Evolutionary conservation across 2,329 filamentous ascomycete species (phyloP).

Genomic region (Dothiorella sarmentorum): DNA sequence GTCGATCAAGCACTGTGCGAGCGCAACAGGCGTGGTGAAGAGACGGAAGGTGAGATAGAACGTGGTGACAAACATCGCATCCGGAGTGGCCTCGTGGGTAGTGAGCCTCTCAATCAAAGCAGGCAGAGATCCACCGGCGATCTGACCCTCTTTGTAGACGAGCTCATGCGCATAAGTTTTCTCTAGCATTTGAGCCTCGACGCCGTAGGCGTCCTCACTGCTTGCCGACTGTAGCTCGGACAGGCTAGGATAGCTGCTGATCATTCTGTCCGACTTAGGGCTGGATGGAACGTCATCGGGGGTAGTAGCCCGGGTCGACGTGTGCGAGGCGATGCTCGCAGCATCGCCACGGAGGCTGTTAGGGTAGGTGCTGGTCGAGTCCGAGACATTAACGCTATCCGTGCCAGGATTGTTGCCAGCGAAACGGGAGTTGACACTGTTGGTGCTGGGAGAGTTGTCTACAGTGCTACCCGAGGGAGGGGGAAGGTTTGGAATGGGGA

Average conservation of each 20-base stretch:
- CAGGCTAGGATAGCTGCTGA: conserved; percentile 62
- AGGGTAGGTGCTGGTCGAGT: conserved; percentile 73
- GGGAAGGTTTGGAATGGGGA: conserved; percentile 29
- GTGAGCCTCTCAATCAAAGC: conserved; percentile 94
- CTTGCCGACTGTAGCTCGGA: conserved; percentile 60
- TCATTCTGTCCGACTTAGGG: conserved; percentile 56
- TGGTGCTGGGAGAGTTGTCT: conserved; percentile 12
- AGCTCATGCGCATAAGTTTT: conserved; percentile 90
- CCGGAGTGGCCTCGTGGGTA: conserved; percentile 86
- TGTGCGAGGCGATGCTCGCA: conserved; percentile 72
- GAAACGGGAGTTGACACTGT: conserved; percentile 23
- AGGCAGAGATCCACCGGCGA: conserved; percentile 86
- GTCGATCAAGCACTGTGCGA: conserved; percentile 80
- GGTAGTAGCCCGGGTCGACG: conserved; percentile 83
- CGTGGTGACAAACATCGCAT: conserved; percentile 85
- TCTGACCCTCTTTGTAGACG: conserved; percentile 85
- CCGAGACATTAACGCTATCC: conserved; percentile 71
- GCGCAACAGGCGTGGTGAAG: conserved; percentile 76
- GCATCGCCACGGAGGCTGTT: conserved; percentile 74
- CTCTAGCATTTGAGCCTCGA: conserved; percentile 80
- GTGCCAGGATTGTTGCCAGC: conserved; percentile 28
- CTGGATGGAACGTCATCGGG: conserved; percentile 61
- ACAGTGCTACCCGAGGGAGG: conserved; percentile 23
- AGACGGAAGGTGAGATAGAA: conserved; percentile 96
- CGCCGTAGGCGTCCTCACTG: conserved; percentile 74